phyloP scores from a whole-genome alignment of 2,329 filamentous ascomycete species.

The Aspergillus ibericus region DNA sequence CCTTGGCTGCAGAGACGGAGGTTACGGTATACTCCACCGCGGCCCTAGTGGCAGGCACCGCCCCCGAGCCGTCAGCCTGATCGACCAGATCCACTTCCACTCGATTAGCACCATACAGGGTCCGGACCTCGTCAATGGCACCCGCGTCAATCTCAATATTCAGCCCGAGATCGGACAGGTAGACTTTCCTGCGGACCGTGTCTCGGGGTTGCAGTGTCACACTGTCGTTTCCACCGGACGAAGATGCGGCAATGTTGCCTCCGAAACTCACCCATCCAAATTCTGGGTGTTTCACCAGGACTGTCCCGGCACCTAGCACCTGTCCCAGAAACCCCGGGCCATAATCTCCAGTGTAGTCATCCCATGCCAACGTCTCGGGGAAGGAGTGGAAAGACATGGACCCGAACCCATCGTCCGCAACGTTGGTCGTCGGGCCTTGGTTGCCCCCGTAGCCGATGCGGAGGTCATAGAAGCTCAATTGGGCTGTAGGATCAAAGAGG shows the following conservation, averaged over 20 bases:
- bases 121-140: not conserved
- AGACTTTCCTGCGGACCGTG: not conserved
- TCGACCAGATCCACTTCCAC: not conserved
- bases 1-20: not conserved
- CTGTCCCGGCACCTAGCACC: slow-evolving; percentile 52
- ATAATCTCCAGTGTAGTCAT: slow-evolving; percentile 59
- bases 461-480: slow-evolving; percentile 50
- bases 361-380: slow-evolving; percentile 58
- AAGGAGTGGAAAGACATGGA: slow-evolving; percentile 59
- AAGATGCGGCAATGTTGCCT: slow-evolving; percentile 32
- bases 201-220: not conserved
- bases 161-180: not conserved
- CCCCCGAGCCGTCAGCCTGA: not conserved
- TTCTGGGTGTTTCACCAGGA: slow-evolving; percentile 48
- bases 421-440: slow-evolving; percentile 56
- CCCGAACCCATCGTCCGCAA: slow-evolving; percentile 56
- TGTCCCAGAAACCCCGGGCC: slow-evolving; percentile 57
- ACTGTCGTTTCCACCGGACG: not conserved
- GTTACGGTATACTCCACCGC: not conserved
- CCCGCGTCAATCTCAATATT: not conserved
- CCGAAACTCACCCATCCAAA: slow-evolving; percentile 55
- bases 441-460: slow-evolving; percentile 57
- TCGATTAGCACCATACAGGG: not conserved
- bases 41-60: not conserved
- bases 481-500: slow-evolving; percentile 32